A percentile compares a stretch with the other conserved stretches of the same genome.
These are phyloP conservation scores for Rhododendron molle DNA, from an alignment of 148 eudicot species.

Conservation along the genomic window DNA sequence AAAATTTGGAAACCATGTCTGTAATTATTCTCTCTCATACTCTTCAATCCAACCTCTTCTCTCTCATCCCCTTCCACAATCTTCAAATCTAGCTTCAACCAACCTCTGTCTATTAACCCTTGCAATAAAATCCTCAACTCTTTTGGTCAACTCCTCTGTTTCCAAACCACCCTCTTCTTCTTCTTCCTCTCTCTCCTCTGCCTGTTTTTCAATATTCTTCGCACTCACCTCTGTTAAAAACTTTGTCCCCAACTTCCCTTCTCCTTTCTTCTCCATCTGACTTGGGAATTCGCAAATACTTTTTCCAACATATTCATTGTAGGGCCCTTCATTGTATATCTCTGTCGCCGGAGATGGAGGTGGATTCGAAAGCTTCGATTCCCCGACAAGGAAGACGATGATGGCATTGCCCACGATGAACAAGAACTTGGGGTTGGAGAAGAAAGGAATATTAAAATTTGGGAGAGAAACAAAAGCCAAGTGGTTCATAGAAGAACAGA, in stretches of 20 bases:
- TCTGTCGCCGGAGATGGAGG: not conserved
- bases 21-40: not conserved
- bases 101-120: conserved; percentile 13
- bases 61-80: not conserved
- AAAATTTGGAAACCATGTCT: not conserved
- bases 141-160: conserved; percentile 11
- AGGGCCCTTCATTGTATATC: not conserved
- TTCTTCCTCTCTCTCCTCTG: conserved; percentile 6
- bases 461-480: not conserved
- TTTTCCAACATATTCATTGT: not conserved
- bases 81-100: conserved; percentile 13
- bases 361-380: not conserved
- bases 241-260: not conserved
- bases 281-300: not conserved
- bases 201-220: not conserved
- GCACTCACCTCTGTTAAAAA: not conserved
- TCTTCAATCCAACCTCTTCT: not conserved
- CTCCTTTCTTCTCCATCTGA: not conserved
- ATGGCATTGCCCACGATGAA: conserved; percentile 13
- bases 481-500: not conserved
- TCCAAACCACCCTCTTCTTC: conserved; percentile 5
- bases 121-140: conserved; percentile 15
- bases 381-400: not conserved
- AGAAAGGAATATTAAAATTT: not conserved
- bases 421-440: conserved; percentile 15